A percentile compares a stretch with the other conserved stretches of the same genome.
Conservation (phyloP, 176 grass and related monocot genomes). For the Musa beccarii region DNA sequence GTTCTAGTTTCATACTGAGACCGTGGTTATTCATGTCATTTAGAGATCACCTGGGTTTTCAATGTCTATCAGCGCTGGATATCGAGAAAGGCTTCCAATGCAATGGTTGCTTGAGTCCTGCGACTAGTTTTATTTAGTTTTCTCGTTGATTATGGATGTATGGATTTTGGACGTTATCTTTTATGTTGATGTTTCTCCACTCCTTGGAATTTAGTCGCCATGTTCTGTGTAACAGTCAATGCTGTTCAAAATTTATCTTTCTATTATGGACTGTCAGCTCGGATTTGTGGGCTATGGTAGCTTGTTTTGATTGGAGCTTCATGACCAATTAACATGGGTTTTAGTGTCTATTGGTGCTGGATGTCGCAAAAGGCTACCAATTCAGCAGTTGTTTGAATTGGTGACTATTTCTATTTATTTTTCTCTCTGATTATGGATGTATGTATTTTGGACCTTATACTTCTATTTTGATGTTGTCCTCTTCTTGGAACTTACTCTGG, state of each 20-base stretch:
- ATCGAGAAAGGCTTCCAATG: slow-evolving; percentile 69
- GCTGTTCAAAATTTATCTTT: slow-evolving; percentile 2
- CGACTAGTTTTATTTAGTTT: slow-evolving; percentile 1
- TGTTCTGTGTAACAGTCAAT: neutral
- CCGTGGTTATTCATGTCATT: slow-evolving; percentile 74
- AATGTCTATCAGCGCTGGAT: slow-evolving; percentile 62
- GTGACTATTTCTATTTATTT: neutral
- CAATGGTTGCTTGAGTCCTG: neutral
- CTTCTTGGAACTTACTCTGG: neutral
- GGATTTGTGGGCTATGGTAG: neutral
- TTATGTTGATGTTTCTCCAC: neutral
- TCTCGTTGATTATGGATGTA: neutral
- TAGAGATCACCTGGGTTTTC: slow-evolving; percentile 80
- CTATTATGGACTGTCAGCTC: neutral
- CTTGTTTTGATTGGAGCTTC: neutral
- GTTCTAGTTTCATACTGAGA: slow-evolving; percentile 64
- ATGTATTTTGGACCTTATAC: neutral
- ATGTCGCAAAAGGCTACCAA: slow-evolving; percentile 63
- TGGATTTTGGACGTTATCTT: neutral
- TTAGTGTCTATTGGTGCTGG: slow-evolving; percentile 68
- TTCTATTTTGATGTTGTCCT: neutral
- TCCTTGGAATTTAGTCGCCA: neutral
- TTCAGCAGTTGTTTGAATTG: slow-evolving; percentile 19
- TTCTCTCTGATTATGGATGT: neutral
- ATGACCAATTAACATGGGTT: slow-evolving; percentile 36